phyloP scores from a whole-genome alignment of 2,329 filamentous ascomycete genomes.

The Colletotrichum echinochloae region DNA sequence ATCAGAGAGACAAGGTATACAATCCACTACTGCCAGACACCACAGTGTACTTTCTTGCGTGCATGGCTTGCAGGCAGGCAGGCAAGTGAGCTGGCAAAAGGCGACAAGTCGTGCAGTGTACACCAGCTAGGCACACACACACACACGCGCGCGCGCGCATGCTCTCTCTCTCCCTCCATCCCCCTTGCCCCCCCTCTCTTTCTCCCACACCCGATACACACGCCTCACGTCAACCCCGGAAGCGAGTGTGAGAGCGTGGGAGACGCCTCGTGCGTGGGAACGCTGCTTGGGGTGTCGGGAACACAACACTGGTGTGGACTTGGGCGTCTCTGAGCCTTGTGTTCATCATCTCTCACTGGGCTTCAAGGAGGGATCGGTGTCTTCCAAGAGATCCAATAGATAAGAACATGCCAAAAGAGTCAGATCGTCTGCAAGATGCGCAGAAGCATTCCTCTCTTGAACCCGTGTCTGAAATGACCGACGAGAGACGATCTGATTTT shows the following conservation, averaged over 20 bases:
- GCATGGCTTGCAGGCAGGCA: conserved; percentile 26
- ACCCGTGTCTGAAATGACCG: background rate
- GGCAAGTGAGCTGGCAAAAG: conserved; percentile 24
- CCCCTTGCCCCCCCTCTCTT: background rate
- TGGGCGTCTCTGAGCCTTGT: conserved; percentile 19
- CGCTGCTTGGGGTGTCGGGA: conserved; percentile 12
- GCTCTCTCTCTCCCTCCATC: conserved; percentile 1
- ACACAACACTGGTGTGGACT: conserved; percentile 32
- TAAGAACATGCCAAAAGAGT: conserved; percentile 5
- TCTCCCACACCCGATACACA: conserved; percentile 23
- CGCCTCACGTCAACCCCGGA: conserved; percentile 5
- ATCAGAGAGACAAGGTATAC: conserved; percentile 26
- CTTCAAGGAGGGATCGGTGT: conserved; percentile 12
- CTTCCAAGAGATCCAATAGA: conserved; percentile 4
- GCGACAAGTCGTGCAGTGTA: conserved; percentile 35
- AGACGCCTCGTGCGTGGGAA: conserved; percentile 13
- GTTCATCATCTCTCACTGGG: conserved; percentile 12
- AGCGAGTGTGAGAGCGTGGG: background rate
- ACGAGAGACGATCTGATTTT: background rate
- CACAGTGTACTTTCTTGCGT: conserved; percentile 31
- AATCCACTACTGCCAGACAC: conserved; percentile 28
- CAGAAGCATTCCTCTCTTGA: conserved; percentile 3
- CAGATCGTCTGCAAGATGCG: background rate
- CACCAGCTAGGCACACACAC: conserved; percentile 14
- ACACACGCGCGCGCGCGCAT: background rate